Base-by-base conservation (phyloP, 2,329 filamentous ascomycete genomes). In the Alternaria sp. region DNA sequence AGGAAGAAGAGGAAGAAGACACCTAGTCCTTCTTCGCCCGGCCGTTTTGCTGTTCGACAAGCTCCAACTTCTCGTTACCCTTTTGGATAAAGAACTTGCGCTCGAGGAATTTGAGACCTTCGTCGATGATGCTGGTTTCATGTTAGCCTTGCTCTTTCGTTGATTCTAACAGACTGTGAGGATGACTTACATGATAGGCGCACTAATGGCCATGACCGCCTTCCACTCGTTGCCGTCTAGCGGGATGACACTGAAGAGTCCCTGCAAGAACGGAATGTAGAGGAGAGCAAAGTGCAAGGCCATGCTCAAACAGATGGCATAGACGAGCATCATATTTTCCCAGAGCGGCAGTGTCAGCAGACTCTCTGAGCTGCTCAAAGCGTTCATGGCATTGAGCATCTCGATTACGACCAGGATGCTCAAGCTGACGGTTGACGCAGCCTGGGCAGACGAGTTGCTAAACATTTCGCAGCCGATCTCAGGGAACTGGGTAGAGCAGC, bases 331-430 rank as follows among this genome's bases (percentile, higher is more conserved):
- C 91, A 97, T 96, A 84, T 99, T 99, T 78, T 95, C 89, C 95
- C 95, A 97, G n/a, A 99, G 85, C 10, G 94, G 95, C 66, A 99
- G 88, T 3, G 94, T 97, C 59, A 99, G 82, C 12, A 99, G 89
- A 15, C 93, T 97, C 82, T 99, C 96, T 80, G 93, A 97, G 1
- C 93, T 97, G 2, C 93, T 97, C 30, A 99, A 87, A 0, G 95
- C 96, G 78, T 99, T 99, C 91, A 98, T 95, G 73, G 96, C 96
- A 82, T 99, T 99, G 79, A 99, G 88, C 96, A 99, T 99, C 84
- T 99, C 96, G 76, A 99, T 98, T 64, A 97, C 93, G 49, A 99
- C 96, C 17, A 99, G 87, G 74, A 90, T 89, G 40, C 93, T 97
- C 65, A 99, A 87, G 7, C 93, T 97, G 26, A 99, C 90, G 1